Evolutionary conservation across 2,329 filamentous ascomycete species (phyloP), one percentile per base, ranked within the genome.

Genomic region (Neoscytalidium dimidiatum): DNA sequence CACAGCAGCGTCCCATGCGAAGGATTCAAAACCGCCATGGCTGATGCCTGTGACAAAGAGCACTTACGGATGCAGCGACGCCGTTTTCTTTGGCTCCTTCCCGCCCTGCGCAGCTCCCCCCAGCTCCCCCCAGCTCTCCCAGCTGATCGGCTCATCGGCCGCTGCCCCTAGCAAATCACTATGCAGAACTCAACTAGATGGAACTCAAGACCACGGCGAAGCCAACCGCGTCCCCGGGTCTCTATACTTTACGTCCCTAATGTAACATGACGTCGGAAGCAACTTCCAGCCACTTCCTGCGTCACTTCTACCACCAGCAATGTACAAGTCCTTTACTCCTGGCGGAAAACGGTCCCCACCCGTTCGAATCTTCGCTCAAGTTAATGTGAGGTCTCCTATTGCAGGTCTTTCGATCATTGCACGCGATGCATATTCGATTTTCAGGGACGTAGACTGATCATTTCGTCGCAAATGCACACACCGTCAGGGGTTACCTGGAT

Each of bases 41-140:
- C 23, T 31, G 23, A 56, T 29, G 51, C 51, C 21, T 33, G 33
- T 33, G 13, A 57, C 52, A 57, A n/a, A 23, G 31, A 26, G 53
- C 52, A n/a, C 35, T 29, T 31, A 58, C 56, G 38, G 38, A 58
- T 58, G 56, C 56, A 58, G 56, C 56, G 38, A 46, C 9, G 38
- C 38, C 38, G 52, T 58, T 46, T 28, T 31, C 33, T 13, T 46
- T 9, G 23, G 4, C 21, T 31, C 33, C 35, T 35, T 19, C 38
- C 38, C 41, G 26, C 56, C 56, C 28, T 33, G 17, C 29, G n/a
- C 49, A 21, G 8, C 46, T 49, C n/a, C n/a, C n/a, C n/a, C n/a
- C n/a, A n/a, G n/a, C n/a, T n/a, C n/a, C 35, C 33, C 52, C 38
- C 52, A 28, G 56, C 26, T 31, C 41, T 44, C 28, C 56, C 38